Evolutionary conservation across 495 filamentous ascomycete species (phyloP), one percentile per base, ranked within the genome.

Genomic region (Aspergillus carlsbadensis): DNA sequence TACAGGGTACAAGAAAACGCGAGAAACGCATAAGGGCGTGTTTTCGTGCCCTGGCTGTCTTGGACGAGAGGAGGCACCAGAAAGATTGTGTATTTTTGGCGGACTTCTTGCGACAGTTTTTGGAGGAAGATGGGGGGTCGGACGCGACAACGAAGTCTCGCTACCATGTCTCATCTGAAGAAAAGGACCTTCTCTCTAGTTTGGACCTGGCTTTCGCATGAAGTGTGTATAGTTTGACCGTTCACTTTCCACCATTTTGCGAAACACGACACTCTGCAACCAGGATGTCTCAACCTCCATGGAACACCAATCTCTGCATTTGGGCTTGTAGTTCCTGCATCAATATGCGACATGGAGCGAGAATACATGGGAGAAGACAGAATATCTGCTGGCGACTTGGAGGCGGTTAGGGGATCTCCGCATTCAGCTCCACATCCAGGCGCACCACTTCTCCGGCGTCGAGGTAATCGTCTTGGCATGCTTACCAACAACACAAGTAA

Each of bases 41-140:
- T 11, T 70, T 70, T 33, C 66, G 74, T 24, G 74, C 68, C 2
- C 65, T 78, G 14, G 68, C 67, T 13, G 48, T 76, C 18, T 52
- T 76, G 29, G 57, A 70, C 13, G 73, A 77, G 14, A 62, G 56
- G 35, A 62, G 68, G 31, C 60, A 68, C 8, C 54, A 62, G 40
- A 56, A 57, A 17, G 64, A 72, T 43, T 71, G 65, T 22, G 60
- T 67, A 36, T 57, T 40, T 35, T 46, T 77, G 34, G 73, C 68
- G 34, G 64, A 53, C 2, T 58, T 66, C 29, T 61, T 78, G 41
- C 70, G 74, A 37, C 41, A 65, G 26, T 48, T 71, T 6, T 55
- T 74, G 10, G 62, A 68, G 8, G 66, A 64, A 26, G 47, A 68
- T 35, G 7, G 31, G 44, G 40, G 54, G 29, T 20, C 60, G 49